Evolutionary conservation across 2,329 filamentous ascomycete species (phyloP).

Genomic region (Tympanopsis confertula): DNA sequence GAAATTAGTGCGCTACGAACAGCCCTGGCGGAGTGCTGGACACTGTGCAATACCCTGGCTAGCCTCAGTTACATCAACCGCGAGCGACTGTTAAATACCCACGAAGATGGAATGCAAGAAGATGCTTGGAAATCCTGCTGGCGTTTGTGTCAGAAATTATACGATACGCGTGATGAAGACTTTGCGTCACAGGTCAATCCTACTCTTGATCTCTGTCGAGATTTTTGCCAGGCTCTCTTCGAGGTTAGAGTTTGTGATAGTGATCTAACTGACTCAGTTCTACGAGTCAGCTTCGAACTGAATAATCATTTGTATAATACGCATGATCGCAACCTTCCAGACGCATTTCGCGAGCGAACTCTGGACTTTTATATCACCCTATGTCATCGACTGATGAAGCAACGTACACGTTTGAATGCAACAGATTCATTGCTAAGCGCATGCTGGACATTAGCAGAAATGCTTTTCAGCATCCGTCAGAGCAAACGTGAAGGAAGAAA

Average conservation of each 20-base stretch:
- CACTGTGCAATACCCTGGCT: constrained; percentile 79
- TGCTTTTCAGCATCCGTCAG: constrained; percentile 82
- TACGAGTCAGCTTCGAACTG: constrained; percentile 86
- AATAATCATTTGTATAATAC: constrained; percentile 94
- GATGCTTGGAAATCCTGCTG: constrained; percentile 90
- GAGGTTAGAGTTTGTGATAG: constrained; percentile 71
- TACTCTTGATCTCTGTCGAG: constrained; percentile 76
- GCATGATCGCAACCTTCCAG: constrained; percentile 72
- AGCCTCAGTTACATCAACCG: constrained; percentile 76
- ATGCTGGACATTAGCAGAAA: constrained; percentile 84
- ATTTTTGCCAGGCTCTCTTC: constrained; percentile 86
- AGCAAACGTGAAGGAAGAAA: constrained; percentile 40
- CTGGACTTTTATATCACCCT: constrained; percentile 90
- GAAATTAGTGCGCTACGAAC: constrained; percentile 60
- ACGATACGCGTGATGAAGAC: constrained; percentile 66
- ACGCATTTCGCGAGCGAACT: constrained; percentile 78
- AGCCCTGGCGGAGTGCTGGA: constrained; percentile 84
- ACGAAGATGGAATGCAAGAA: constrained; percentile 68
- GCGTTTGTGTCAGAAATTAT: constrained; percentile 81
- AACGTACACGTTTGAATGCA: constrained; percentile 66
- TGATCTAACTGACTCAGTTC: constrained; percentile 70
- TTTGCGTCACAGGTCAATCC: constrained; percentile 55
- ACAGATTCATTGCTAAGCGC: constrained; percentile 74
- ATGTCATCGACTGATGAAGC: constrained; percentile 93
- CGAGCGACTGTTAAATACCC: constrained; percentile 65